Base-by-base conservation (phyloP, 1,284 basidiomycete genomes). In the Flammula alnicola region DNA sequence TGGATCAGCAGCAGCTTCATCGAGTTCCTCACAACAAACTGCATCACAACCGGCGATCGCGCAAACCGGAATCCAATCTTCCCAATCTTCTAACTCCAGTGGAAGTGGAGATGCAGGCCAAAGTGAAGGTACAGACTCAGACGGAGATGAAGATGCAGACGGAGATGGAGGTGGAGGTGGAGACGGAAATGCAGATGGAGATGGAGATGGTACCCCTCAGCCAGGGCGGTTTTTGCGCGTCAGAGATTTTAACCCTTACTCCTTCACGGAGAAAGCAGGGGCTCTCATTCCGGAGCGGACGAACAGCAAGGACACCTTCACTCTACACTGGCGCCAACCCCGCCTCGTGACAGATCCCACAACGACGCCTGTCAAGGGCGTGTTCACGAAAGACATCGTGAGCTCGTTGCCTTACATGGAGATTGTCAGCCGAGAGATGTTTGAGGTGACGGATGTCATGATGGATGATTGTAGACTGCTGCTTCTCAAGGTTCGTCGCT, bases 381-480 rank as follows among this genome's bases (percentile, higher is more conserved):
- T 77, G 27, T 80, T 79, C 56, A 60, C 58, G 46, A 55, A 72
- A 32, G 73, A 78, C 54, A 71, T 80, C 47, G 63, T 69, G 37
- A 76, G 74, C 47, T 66, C 59, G 44, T 57, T 81, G 52, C 75
- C 79, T 4, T 80, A 80, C 56, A 70, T 73, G 35, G 77, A 80
- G 62, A 66, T 75, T 17, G 61, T 76, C 16, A 79, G 74, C 54
- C 60, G 71, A 55, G 72, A 78, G 44, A 62, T 60, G 14, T 76
- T 73, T 51, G 68, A 74, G 47, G 73, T 76, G 30, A 76, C 73
- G 41, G 77, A 80, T 62, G 76, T 78, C 36, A 80, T 80, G 78
- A 75, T 80, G 69, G 79, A 80, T 60, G 77, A 79, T 54, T 71
- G 67, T 54, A 62, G 76, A 50, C 54, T 81, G 39, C 59, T 79